These are phyloP conservation scores for Melampsora americana DNA, from an alignment of 1,284 basidiomycete species.

Conservation along the genomic window DNA sequence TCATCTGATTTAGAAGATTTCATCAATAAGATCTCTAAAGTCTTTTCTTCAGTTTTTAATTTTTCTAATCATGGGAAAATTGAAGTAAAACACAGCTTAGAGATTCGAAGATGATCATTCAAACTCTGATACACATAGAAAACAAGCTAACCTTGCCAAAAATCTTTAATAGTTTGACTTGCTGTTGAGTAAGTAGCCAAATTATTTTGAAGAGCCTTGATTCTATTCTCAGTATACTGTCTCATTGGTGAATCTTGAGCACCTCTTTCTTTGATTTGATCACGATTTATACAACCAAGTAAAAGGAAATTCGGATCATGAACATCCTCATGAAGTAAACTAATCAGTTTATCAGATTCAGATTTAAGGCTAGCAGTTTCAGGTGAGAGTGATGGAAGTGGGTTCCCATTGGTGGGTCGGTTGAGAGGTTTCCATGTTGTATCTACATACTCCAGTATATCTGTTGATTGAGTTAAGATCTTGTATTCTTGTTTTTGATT, in stretches of 20 bases:
- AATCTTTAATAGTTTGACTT: not conserved
- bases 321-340: not conserved
- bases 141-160: not conserved
- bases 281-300: slow-evolving; percentile 2
- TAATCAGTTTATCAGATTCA: not conserved
- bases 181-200: not conserved
- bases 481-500: slow-evolving; percentile 1
- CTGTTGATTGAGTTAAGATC: not conserved
- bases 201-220: not conserved
- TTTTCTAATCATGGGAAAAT: not conserved
- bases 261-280: not conserved
- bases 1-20: not conserved
- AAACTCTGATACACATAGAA: not conserved
- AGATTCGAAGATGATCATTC: no score
- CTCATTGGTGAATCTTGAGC: not conserved
- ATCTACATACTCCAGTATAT: not conserved
- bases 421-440: not conserved
- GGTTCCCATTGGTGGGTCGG: not conserved
- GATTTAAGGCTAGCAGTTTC: not conserved
- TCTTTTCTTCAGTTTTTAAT: not conserved
- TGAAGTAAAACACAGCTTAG: no score
- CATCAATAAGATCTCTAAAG: not conserved
- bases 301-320: not conserved
- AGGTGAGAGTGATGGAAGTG: not conserved
- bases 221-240: not conserved